Evolutionary conservation across 352 stramenopile species (phyloP), one percentile per base, ranked within the genome.

Genomic region (Pythium grandisporangium): DNA sequence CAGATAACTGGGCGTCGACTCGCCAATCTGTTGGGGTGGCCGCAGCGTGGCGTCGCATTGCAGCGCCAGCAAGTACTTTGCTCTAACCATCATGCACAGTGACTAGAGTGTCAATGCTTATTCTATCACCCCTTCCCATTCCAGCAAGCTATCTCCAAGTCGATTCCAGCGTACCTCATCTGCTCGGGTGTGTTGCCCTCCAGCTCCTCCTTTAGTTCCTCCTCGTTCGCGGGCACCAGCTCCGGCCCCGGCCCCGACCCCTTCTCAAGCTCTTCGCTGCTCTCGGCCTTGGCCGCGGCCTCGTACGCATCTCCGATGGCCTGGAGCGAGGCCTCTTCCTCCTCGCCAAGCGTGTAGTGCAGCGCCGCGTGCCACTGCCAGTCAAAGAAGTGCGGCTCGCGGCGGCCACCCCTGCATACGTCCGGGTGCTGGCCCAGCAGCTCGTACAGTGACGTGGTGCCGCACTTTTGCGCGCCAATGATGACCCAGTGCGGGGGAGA

Each of bases 341-440:
- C 37, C 0, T 45, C 56, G 2, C 62, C 43, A 13, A 78, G 30
- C 29, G 55, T 7, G 25, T 61, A 43, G 38, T 66, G 27, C 11
- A 71, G 30, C 19, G 66, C 63, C 0, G 53, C 42, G 21, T 53
- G 36, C 66, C 67, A 83, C n/a, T 43, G 35, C 70, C 70, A 79
- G 53, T 83, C 70, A 30, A 83, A 77, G 42, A 83, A 80, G 35
- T 83, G 70, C 14, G 70, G 67, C 48, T 83, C 70, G 30, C 69
- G 69, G 10, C 89, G 63, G 47, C 66, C 58, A 7, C 81, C 79
- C 26, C 73, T 70, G 13, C 84, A 41, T 4, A 95, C 68, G 24
- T 83, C 70, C 13, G 92, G 86, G 63, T 98, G 92, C 56, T 97
- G 84, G 34, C 63, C 66, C 30, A 83, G 42, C 14, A 75, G 70